A percentile compares a stretch with the other conserved stretches of the same genome.
Evolutionary conservation across 306 rosid species (phyloP).

Genomic region (Erythrophleum fordii): DNA sequence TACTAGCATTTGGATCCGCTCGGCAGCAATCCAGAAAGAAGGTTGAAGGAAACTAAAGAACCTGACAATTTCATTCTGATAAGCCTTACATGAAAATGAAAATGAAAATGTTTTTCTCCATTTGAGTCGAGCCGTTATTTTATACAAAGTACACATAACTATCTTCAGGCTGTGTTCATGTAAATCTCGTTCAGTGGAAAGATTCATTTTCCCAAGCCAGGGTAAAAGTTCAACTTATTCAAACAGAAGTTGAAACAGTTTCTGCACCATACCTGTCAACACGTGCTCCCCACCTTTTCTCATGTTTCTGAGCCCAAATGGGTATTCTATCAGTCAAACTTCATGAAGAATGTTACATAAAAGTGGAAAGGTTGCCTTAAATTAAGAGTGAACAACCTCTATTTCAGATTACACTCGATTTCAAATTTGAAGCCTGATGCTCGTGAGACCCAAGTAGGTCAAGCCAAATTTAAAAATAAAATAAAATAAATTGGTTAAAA

Average conservation of each 20-base stretch:
- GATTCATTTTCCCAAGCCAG: neutral
- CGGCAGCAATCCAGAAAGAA: conserved; percentile 2
- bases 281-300: neutral
- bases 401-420: too few relatives aligned
- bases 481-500: too few relatives aligned
- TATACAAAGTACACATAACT: neutral
- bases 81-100: neutral
- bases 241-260: conserved; percentile 13
- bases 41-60: neutral
- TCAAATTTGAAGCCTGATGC: too few relatives aligned
- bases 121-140: neutral
- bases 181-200: neutral
- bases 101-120: neutral
- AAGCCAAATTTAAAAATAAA: too few relatives aligned
- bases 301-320: conserved; percentile 40
- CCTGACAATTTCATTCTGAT: neutral
- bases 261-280: neutral
- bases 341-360: conserved; percentile 44
- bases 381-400: too few relatives aligned
- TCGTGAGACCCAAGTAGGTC: too few relatives aligned
- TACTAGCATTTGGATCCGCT: conserved; percentile 24
- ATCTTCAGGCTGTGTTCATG: neutral
- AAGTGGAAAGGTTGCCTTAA: conserved; percentile 57
- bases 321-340: conserved; percentile 54
- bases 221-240: too few relatives aligned